Base-by-base conservation (phyloP, 345 rosid species). In the Mercurialis annua region DNA sequence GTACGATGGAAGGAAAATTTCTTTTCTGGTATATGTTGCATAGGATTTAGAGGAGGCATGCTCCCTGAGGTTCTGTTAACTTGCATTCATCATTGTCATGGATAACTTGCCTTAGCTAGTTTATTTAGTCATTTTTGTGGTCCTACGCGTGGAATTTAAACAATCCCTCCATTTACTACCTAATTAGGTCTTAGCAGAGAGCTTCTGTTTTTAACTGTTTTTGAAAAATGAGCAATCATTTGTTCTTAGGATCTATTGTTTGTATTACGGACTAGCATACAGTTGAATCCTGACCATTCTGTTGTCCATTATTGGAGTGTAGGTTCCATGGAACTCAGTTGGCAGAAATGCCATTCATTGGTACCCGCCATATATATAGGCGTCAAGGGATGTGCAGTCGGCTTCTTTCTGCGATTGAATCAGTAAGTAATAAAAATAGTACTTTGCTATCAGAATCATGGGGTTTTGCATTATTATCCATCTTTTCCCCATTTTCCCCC, bases 321-420 rank as follows among this genome's bases (percentile, higher is more conserved):
- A 66, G 68, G 65, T 67, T 76, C 52, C 79, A 75, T 36, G 75
- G 79, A 53, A 66, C 75, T 10, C 54, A 15, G 30, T 60, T 75
- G 64, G 75, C 79, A 33, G 79, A 75, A 65, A 70, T 75, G 79
- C 79, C 79, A 59, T 75, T 75, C 48, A 75, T 75, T 53, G 79
- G 79, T 44, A 75, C 79, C 15, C 79, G 79, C 21, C 79, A 75
- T 26, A 54, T 66, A 50, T 75, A 75, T 30, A 70, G 79, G 52
- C 79, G 75, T 16, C 79, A 75, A 48, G 79, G 79, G 43, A 75
- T 75, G 79, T 75, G 75, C 64, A 70, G 74, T 11, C 79, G 79
- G 30, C 75, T 75, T 65, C 61, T 75, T 47, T 12, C 62, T 53
- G 79, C 75, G 23, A 55, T 75, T 47, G 79, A 75, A 70, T 65